Evolutionary conservation across 1,284 basidiomycete species (phyloP).

Genomic region (Schizophyllum amplum): DNA sequence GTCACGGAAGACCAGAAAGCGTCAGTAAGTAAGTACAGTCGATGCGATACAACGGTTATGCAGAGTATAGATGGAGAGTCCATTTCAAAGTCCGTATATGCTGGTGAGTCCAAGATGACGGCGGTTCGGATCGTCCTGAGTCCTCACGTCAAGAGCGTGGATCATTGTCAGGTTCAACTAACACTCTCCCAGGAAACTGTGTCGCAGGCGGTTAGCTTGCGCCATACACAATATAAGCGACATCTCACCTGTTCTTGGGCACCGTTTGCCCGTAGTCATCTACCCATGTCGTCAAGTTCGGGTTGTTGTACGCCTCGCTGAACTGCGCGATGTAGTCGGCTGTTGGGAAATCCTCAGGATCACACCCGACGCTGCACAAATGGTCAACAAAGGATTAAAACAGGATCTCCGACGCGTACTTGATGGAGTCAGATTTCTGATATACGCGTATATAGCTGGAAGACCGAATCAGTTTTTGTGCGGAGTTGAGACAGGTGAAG

Average conservation of each 20-base stretch:
- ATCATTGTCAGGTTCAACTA: not conserved
- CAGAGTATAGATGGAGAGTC: too few relatives aligned
- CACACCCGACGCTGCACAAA: constrained; percentile 73
- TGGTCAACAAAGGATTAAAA: constrained; percentile 22
- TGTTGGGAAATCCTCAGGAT: constrained; percentile 75
- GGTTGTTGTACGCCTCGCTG: constrained; percentile 10
- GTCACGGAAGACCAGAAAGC: too few relatives aligned
- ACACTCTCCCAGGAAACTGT: not conserved
- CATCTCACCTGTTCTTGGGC: constrained; percentile 9
- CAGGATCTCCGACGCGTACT: not conserved
- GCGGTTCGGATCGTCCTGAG: too few relatives aligned
- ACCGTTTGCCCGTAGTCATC: constrained; percentile 9
- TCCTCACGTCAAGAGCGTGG: too few relatives aligned
- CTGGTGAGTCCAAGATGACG: too few relatives aligned
- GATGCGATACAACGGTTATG: too few relatives aligned
- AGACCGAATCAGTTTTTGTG: not conserved
- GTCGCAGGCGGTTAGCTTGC: not conserved
- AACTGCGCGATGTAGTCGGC: constrained; percentile 64
- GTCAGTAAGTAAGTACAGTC: too few relatives aligned
- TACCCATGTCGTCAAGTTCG: constrained; percentile 12
- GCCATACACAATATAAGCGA: constrained; percentile 1
- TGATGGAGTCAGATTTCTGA: constrained; percentile 33
- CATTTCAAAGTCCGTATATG: too few relatives aligned
- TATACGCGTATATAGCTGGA: constrained; percentile 59
- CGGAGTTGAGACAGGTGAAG: not conserved